Percentiles rank a stretch among this genome's conserved stretches.
Conservation (phyloP, 352 stramenopile genomes). For the Phytophthora agathidicida region DNA sequence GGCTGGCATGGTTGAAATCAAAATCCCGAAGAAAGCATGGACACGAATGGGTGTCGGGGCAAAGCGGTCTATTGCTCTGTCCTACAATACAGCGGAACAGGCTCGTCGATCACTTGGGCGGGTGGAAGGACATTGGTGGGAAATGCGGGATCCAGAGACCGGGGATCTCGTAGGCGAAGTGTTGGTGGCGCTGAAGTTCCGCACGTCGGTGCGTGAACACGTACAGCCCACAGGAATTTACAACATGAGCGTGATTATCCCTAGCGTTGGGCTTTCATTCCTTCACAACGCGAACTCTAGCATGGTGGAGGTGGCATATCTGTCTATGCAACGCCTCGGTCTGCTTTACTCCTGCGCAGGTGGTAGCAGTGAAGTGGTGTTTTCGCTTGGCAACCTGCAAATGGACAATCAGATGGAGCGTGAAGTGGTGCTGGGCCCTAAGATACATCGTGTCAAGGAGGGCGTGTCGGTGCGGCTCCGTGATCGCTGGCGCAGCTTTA, state of each 20-base stretch:
- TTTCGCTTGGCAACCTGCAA: slow-evolving; percentile 85
- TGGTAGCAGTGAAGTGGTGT: slow-evolving; percentile 82
- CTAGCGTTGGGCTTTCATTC: slow-evolving; percentile 84
- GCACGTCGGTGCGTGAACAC: slow-evolving; percentile 61
- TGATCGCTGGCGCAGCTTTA: slow-evolving; percentile 83
- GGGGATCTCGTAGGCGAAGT: slow-evolving; percentile 82
- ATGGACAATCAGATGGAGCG: slow-evolving; percentile 92
- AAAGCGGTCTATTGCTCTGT: slow-evolving; percentile 76
- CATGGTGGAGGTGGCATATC: slow-evolving; percentile 88
- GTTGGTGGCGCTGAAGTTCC: slow-evolving; percentile 85
- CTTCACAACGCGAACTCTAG: slow-evolving; percentile 84
- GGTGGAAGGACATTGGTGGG: slow-evolving; percentile 86
- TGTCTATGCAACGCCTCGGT: slow-evolving; percentile 80
- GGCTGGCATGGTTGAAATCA: slow-evolving; percentile 76
- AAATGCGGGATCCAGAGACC: slow-evolving; percentile 76
- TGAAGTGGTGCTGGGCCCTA: slow-evolving; percentile 83
- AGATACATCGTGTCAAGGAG: slow-evolving; percentile 85
- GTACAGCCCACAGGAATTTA: slow-evolving; percentile 64
- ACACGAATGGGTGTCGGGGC: slow-evolving; percentile 66
- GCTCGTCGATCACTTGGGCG: slow-evolving; percentile 70
- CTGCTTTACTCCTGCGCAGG: slow-evolving; percentile 80
- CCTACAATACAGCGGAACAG: slow-evolving; percentile 79
- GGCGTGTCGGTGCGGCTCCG: slow-evolving; percentile 85
- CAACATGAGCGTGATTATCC: slow-evolving; percentile 80
- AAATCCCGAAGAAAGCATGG: slow-evolving; percentile 87